Evolutionary conservation across 2,329 filamentous ascomycete species (phyloP).

Genomic region (Ophidiomyces ophidiicola): DNA sequence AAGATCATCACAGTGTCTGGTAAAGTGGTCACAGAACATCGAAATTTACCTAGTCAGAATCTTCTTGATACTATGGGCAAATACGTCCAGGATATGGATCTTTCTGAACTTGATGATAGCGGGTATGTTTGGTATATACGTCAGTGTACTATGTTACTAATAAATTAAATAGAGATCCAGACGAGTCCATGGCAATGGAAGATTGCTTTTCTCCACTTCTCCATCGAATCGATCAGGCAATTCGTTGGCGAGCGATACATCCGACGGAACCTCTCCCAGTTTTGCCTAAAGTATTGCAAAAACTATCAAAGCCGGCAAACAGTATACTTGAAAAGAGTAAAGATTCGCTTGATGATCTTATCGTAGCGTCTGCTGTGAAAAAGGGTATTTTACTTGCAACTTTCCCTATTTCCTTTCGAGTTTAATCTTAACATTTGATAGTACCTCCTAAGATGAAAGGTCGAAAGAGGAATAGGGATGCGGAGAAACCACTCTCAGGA

Average conservation of each 20-base stretch:
- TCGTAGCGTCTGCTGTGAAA: conserved; percentile 65
- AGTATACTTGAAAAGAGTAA: conserved; percentile 50
- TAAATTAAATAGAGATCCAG: conserved; percentile 31
- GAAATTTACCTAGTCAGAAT: conserved; percentile 64
- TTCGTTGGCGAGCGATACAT: conserved; percentile 69
- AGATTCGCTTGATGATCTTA: conserved; percentile 50
- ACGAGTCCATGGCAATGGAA: conserved; percentile 65
- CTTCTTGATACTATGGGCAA: conserved; percentile 72
- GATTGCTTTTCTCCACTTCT: conserved; percentile 74
- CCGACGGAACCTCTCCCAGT: conserved; percentile 52
- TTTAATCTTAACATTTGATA: conserved; percentile 22
- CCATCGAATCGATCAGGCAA: conserved; percentile 78
- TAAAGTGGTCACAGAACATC: conserved; percentile 65
- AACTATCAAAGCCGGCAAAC: conserved; percentile 60
- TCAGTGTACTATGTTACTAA: conserved; percentile 13
- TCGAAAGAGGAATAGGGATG: conserved; percentile 53
- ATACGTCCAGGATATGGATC: conserved; percentile 87
- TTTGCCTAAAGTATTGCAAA: conserved; percentile 52
- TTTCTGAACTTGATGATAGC: conserved; percentile 61
- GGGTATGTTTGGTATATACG: conserved; percentile 40
- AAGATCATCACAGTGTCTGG: conserved; percentile 79
- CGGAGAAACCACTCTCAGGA: conserved; percentile 73
- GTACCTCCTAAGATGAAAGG: conserved; percentile 71
- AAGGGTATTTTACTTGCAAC: conserved; percentile 45
- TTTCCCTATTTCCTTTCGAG: neutral